Conservation (phyloP, 148 eudicot genomes). For the Diospyros lotus region DNA sequence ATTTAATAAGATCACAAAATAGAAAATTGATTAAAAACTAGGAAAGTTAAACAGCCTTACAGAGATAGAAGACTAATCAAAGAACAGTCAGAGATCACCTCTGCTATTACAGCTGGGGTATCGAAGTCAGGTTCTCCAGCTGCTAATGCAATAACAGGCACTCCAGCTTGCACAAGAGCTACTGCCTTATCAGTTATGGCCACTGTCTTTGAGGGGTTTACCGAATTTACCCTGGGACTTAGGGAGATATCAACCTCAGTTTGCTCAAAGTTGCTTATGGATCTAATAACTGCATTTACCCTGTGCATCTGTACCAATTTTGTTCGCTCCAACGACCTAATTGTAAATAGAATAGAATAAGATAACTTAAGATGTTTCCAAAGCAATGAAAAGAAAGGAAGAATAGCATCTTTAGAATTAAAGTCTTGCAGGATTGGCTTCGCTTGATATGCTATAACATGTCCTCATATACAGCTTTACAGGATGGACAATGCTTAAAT, state of each 20-base stretch:
- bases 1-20: background rate
- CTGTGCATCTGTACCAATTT: conserved; percentile 13
- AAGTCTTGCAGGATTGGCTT: background rate
- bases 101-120: conserved; percentile 72
- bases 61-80: background rate
- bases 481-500: no score
- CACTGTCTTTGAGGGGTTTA: conserved; percentile 89
- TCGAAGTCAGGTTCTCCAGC: conserved; percentile 98
- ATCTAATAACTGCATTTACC: conserved; percentile 32
- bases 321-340: conserved; percentile 30
- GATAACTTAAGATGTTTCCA: background rate
- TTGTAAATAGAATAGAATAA: conserved; percentile 6
- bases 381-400: background rate
- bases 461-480: background rate
- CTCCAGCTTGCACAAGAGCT: conserved; percentile 93
- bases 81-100: conserved; percentile 35
- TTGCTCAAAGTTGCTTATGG: conserved; percentile 28
- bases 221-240: conserved; percentile 85
- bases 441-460: background rate
- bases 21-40: background rate
- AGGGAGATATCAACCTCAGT: conserved; percentile 60
- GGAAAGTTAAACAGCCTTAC: background rate
- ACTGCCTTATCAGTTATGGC: conserved; percentile 92
- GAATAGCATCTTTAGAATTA: background rate
- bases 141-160: conserved; percentile 86